Evolutionary conservation across 257 asterid species (phyloP), one percentile per base, ranked within the genome.

Genomic region (Solanum ahanhuiri): DNA sequence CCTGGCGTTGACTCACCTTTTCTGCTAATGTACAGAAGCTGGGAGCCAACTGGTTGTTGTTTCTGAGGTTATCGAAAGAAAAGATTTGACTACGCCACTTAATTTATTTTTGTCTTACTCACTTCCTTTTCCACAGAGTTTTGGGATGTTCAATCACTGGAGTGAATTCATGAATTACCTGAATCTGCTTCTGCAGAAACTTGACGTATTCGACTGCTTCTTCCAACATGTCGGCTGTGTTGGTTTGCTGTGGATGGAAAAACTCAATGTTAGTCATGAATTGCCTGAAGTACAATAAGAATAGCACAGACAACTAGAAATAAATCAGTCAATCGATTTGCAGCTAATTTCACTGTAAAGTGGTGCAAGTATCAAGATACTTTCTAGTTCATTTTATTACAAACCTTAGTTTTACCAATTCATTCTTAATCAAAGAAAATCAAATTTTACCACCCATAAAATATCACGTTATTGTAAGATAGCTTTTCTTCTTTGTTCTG

Each of bases 161-260:
- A 73, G 39, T 30, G 41, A 81, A 39, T 83, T 51, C 81, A 15
- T 31, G 64, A 79, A 88, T 83, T 89, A 94, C 99, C 98, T 96
- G 96, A 90, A 95, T 96, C 91, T 95, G 96, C 71, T 84, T 93
- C 91, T 96, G 98, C 37, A 95, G 94, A 89, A 90, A 89, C 88
- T 94, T 95, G 85, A 95, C 99, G 85, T 96, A 96, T 82, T 93
- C 93, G 33, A 95, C 98, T 51, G 98, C 99, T 88, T 96, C 99
- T 14, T 96, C 99, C 87, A 96, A 93, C 99, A 95, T 95, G 94
- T 96, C 98, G n/a, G 98, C 96, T 0, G 99, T 96, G 93, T 95
- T 96, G 4, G 98, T 96, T 96, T 94, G 98, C 98, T 96, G 96
- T 93, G 87, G 51, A 45, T 34, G 76, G 51, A 31, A 89, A 86